Conservation (phyloP, 148 eudicot genomes). For the Rhododendron kiyosumense region DNA sequence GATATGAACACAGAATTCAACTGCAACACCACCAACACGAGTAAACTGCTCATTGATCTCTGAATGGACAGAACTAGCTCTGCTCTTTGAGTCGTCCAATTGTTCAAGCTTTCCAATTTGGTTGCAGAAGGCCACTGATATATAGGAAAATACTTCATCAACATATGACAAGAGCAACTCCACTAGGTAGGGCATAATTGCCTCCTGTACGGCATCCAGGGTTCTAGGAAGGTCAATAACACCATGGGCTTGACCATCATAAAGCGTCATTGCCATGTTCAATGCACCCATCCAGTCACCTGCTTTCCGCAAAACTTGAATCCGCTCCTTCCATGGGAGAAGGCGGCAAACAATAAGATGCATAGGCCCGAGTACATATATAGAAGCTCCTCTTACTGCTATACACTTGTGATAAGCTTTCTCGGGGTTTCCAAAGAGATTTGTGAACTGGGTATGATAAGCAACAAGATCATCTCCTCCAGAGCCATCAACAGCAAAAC, state of each 20-base stretch:
- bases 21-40: conserved; percentile 96
- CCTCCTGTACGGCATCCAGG: conserved; percentile 54
- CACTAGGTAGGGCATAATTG: conserved; percentile 71
- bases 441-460: conserved; percentile 70
- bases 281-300: conserved; percentile 99
- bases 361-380: conserved; percentile 70
- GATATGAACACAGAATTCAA: conserved; percentile 89
- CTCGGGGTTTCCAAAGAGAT: conserved; percentile 80
- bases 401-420: conserved; percentile 87
- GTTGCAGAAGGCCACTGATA: conserved; percentile 75
- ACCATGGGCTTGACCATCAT: conserved; percentile 90
- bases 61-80: conserved; percentile 28
- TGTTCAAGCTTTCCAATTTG: conserved; percentile 56
- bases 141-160: conserved; percentile 91
- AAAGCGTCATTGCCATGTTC: conserved; percentile 87
- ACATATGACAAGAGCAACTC: conserved; percentile 81
- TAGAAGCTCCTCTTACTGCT: conserved; percentile 77
- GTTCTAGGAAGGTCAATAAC: conserved; percentile 84
- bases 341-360: conserved; percentile 78
- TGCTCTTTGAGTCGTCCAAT: conserved; percentile 26
- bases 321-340: conserved; percentile 89
- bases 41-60: conserved; percentile 81
- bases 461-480: conserved; percentile 72
- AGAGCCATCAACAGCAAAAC: conserved; percentile 55
- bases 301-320: conserved; percentile 79